Evolutionary conservation across 768 basidiomycete genomes (phyloP).

Genomic region (Calocybe indica): DNA sequence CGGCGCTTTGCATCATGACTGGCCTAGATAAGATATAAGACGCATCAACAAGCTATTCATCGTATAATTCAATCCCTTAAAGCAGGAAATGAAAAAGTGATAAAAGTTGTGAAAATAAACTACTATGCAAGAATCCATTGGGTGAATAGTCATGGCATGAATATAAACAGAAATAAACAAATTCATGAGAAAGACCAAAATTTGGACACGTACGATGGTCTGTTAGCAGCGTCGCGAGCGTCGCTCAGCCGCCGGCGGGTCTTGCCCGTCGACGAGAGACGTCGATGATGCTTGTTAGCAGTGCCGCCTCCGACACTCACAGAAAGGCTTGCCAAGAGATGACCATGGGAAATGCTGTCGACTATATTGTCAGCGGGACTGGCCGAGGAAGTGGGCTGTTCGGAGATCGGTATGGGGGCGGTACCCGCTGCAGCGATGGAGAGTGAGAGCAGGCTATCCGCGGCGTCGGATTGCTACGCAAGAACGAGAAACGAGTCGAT

Average conservation of each 20-base stretch:
- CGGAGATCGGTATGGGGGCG: constrained; percentile 32
- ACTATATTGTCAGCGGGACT: constrained; percentile 7
- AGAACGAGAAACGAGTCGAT: constrained; percentile 8
- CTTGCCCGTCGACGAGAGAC: constrained; percentile 67
- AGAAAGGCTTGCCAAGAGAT: constrained; percentile 16
- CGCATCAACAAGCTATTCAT: neutral
- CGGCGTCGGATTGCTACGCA: constrained; percentile 33
- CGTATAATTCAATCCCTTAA: neutral
- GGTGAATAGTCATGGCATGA: constrained; percentile 1
- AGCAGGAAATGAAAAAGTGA: constrained; percentile 2
- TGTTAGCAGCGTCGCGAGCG: constrained; percentile 68
- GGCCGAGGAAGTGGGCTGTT: constrained; percentile 4
- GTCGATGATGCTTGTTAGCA: constrained; percentile 51
- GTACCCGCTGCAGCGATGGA: constrained; percentile 56
- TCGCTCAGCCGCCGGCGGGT: constrained; percentile 70
- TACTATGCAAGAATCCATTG: neutral
- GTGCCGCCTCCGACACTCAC: constrained; percentile 19
- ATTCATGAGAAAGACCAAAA: neutral
- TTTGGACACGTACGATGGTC: constrained; percentile 58
- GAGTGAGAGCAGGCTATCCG: constrained; percentile 61
- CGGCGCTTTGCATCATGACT: constrained; percentile 25
- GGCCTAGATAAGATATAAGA: constrained; percentile 17
- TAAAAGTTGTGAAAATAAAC: neutral
- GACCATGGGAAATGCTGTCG: constrained; percentile 8
- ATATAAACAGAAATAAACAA: constrained; percentile 9